Evolutionary conservation across 768 basidiomycete genomes (phyloP), one percentile per base, ranked within the genome.

Genomic region (Rhodotorula diobovata): DNA sequence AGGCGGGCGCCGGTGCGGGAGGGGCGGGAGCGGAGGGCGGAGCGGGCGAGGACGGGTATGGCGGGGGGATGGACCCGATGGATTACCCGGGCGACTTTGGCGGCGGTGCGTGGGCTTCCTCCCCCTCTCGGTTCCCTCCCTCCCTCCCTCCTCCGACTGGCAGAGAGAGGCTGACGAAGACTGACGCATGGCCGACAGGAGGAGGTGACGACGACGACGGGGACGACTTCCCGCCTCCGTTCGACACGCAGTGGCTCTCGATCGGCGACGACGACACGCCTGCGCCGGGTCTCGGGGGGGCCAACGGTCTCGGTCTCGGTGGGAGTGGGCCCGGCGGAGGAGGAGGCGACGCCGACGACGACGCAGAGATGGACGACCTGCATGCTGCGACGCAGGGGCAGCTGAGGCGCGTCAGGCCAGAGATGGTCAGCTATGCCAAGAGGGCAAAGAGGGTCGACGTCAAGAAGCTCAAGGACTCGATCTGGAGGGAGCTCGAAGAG

Each of bases 381-480:
- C 84, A 94, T 50, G 90, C 90, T 21, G 89, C 86, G 5, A 91
- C 92, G 0, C 87, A 90, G 76, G 81, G 79, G 3, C 82, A 85
- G 59, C 86, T 87, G 76, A 86, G 87, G 46, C 89, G 91, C 18
- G 87, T 90, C 50, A 84, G 87, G 75, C 93, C 93, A 12, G 90
- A 96, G 78, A 85, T 86, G 62, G 92, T 99, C 74, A 91, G 93
- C 74, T 98, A 96, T 78, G 89, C 94, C 4, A 94, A 93, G 81
- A 87, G 90, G 48, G 96, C 95, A 6, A 99, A 97, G 82, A 84
- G 95, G 53, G 95, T 99, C 32, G 96, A 98, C 78, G 95, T 99
- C 48, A 86, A 92, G 78, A 93, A 90, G 81, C 82, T 99, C 72
- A 99, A 99, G 83, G 95, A 98, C 71, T 95, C 93, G 76, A 98